phyloP scores from a whole-genome alignment of 352 stramenopile species.

The Globisporangium abappressorium region DNA sequence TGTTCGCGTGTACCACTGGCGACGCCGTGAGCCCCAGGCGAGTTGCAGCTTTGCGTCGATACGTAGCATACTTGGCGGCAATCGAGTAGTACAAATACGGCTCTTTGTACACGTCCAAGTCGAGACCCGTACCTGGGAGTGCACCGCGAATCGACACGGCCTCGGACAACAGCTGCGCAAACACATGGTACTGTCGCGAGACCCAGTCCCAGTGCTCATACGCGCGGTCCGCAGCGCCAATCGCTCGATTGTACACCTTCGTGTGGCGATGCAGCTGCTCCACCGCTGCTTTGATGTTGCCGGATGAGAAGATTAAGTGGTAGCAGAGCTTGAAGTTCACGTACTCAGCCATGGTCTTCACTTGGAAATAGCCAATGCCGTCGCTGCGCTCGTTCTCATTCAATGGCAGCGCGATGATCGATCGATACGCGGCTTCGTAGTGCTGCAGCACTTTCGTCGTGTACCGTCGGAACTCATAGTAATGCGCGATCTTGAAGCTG shows the following conservation, averaged over 20 bases:
- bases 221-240: conserved; percentile 51
- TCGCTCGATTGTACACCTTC: conserved; percentile 48
- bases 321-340: conserved; percentile 89
- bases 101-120: conserved; percentile 85
- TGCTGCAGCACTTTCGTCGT: conserved; percentile 85
- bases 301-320: conserved; percentile 83
- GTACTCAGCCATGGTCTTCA: conserved; percentile 85
- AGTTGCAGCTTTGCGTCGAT: conserved; percentile 59
- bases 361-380: conserved; percentile 44
- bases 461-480: conserved; percentile 85
- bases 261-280: conserved; percentile 85
- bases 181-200: conserved; percentile 84
- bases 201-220: conserved; percentile 88
- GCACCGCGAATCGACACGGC: conserved; percentile 66
- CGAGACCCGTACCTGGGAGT: conserved; percentile 48
- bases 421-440: conserved; percentile 79
- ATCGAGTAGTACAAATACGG: conserved; percentile 85
- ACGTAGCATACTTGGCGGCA: conserved; percentile 81
- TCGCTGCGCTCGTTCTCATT: conserved; percentile 39
- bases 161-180: conserved; percentile 78
- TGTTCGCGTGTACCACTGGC: neutral
- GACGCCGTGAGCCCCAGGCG: conserved; percentile 45
- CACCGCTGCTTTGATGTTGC: conserved; percentile 80
- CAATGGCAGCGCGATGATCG: conserved; percentile 53
- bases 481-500: conserved; percentile 89